Base-by-base conservation (phyloP, 352 stramenopile genomes). In the Pythium aristosporum region DNA sequence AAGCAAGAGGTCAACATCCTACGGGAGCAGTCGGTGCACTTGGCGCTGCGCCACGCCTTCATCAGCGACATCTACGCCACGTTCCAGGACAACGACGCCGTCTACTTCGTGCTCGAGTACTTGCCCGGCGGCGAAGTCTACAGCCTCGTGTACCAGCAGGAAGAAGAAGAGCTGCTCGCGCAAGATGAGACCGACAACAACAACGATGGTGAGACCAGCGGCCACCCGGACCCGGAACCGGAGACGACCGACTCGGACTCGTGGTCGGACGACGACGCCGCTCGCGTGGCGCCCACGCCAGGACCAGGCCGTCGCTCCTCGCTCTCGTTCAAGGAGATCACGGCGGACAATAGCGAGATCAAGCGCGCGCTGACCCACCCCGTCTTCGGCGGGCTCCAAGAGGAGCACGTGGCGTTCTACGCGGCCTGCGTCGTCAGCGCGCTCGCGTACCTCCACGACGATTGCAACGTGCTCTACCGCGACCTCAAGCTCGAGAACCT, bases 381-480 rank as follows among this genome's bases (percentile, higher is more conserved):
- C 2, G 55, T 58, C 0, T 67, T 79, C n/a, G 78, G 81, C 13
- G 81, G 79, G 18, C 96, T 99, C 28, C 68, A 81, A 12, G 96
- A 98, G 79, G 63, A 71, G 16, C 79, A 92, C 60, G 89, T 86
- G 2, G 80, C 79, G 12, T 99, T 99, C 75, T 99, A 99, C 74
- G 80, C 91, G 2, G 95, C 95, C 1, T 96, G 98, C 72, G 89
- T 99, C 32, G 80, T 95, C 21, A 74, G 92, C 6, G 96, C 96
- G 12, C 90, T 99, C 34, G 81, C 97, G 46, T 89, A 86, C 70
- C 41, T 94, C 48, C 85, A 93, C 61, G 61, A 74, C 53, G 61
- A 56, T 16, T 56, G 63, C 61, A 67, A 78, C 30, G 65, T 93
- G 46, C 68, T 91, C 44, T 96, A 95, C 72, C 81, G 88, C 11